Conservation (phyloP, 176 grass and related monocot species). For the Microstegium vimineum region DNA sequence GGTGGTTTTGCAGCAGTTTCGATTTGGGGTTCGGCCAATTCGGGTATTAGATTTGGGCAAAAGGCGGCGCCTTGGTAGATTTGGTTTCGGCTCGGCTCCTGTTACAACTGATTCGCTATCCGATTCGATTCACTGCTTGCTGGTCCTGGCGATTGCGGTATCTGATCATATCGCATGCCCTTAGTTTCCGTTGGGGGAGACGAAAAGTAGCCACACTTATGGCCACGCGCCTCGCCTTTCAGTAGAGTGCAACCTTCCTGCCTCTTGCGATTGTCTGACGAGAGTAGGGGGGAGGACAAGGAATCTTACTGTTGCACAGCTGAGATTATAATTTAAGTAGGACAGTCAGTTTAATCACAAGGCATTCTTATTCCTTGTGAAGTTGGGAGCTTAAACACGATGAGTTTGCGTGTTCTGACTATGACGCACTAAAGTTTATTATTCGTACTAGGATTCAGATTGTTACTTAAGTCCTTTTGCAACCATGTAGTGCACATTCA, state of each 20-base stretch:
- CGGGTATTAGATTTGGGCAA: slow-evolving; percentile 32
- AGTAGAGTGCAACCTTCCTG: neutral
- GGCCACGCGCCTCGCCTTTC: neutral
- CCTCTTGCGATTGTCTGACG: neutral
- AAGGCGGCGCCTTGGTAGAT: slow-evolving; percentile 4
- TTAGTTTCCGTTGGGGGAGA: neutral
- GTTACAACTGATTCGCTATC: neutral
- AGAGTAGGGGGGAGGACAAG: neutral
- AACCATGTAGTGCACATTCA: no score
- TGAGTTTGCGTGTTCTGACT: neutral
- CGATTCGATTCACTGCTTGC: neutral
- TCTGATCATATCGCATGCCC: neutral
- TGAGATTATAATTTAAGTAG: neutral
- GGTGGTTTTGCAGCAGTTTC: neutral
- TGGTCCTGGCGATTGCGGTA: neutral
- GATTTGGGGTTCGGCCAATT: neutral
- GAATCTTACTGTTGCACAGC: neutral
- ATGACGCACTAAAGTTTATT: neutral
- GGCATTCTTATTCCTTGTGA: neutral
- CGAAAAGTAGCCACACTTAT: neutral
- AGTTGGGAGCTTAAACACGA: no score
- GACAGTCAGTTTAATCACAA: neutral
- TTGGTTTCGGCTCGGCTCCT: neutral
- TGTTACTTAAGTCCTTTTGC: no score
- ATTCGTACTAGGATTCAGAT: neutral